These are phyloP conservation scores for Penicillium psychrofluorescens DNA, from an alignment of 495 filamentous ascomycete genomes.

Conservation along the genomic window DNA sequence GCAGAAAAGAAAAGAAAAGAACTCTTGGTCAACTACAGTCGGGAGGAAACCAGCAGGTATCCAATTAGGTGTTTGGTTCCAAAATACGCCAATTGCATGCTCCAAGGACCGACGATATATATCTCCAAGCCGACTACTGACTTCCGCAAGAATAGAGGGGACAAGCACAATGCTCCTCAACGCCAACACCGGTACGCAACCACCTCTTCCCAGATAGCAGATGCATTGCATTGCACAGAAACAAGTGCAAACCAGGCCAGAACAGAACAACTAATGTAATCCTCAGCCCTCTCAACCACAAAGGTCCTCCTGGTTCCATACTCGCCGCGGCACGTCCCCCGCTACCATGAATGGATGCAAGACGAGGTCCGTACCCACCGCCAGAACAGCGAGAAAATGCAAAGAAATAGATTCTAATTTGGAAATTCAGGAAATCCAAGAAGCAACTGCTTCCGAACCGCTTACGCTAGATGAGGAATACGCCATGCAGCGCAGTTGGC, in stretches of 20 bases:
- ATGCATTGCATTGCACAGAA: background rate
- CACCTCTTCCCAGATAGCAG: background rate
- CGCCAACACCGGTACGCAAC: conserved; percentile 27
- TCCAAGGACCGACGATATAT: no score
- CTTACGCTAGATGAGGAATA: conserved; percentile 75
- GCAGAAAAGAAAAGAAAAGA: no score
- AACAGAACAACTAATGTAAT: no score
- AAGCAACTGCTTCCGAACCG: conserved; percentile 77
- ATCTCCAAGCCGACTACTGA: no score
- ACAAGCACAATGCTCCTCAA: conserved; percentile 31
- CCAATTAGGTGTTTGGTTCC: no score
- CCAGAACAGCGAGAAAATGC: background rate
- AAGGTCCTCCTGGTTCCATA: conserved; percentile 75
- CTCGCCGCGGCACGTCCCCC: conserved; percentile 68
- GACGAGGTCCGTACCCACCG: conserved; percentile 48
- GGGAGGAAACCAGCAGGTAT: no score
- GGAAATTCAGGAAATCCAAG: conserved; percentile 61
- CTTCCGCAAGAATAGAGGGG: no score
- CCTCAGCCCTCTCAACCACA: conserved; percentile 57
- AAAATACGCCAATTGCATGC: no score
- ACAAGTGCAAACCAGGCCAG: background rate
- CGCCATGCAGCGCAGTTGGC: conserved; percentile 78
- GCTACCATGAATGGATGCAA: conserved; percentile 89
- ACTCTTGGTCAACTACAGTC: no score
- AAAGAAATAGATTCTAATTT: conserved; percentile 1